Base-by-base conservation (phyloP, 345 rosid species). In the Melastoma malabathricum region DNA sequence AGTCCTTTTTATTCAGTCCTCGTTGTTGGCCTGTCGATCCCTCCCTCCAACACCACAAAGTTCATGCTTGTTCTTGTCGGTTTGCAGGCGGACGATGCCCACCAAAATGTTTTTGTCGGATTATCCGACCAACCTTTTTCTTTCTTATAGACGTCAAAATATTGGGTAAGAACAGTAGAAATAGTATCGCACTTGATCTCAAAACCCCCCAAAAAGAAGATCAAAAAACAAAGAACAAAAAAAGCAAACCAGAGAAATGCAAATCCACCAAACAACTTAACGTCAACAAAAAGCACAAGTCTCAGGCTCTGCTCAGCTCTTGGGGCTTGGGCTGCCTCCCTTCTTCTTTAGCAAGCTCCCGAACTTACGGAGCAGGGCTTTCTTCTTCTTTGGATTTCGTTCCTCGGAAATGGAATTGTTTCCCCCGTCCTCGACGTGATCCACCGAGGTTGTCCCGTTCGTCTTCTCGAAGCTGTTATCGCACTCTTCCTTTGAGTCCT, bases 301-400 rank as follows among this genome's bases (percentile, higher is more conserved):
- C 38, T 5, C 10, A 1, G 38, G 10, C 38, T 31, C 38, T 2
- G 38, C 38, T 31, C 50, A 19, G 43, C 57, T 50, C 62, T 82
- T 86, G 50, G 48, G 7, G 38, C 38, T 86, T 70, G 70, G 81
- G 75, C 74, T 68, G 27, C 76, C 63, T 54, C 81, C 61, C 72
- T 82, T 92, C 89, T 92, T 92, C 82, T 87, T 92, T 14, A 92
- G 93, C 18, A 92, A 78, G 63, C 77, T 92, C 57, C 96, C 96
- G 19, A 92, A 89, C 70, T 92, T 92, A 38, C 76, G 78, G 44
- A 92, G 83, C 69, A 87, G 74, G 15, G 93, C 85, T 61, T 87
- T 92, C 81, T 82, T 92, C 74, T 86, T 87, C 83, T 92, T 92
- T 53, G 62, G 82, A 47, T 73, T 80, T 20, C 75, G 89, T 59